A percentile compares a stretch with the other conserved stretches of the same genome.
Evolutionary conservation across 768 basidiomycete species (phyloP).

Genomic region (Tricholomella constricta): DNA sequence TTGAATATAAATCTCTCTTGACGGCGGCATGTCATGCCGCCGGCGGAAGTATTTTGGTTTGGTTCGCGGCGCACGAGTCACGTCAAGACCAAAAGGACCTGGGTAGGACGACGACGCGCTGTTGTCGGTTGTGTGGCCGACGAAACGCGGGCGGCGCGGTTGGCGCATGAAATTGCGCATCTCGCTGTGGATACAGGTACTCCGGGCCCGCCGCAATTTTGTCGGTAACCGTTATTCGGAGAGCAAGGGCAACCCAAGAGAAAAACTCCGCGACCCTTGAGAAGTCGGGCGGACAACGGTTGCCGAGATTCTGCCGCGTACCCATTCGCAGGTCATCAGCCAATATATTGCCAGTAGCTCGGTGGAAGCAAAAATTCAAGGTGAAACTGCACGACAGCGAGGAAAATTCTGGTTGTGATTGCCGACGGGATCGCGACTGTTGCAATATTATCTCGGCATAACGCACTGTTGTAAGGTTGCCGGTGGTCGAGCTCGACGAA

Average conservation of each 20-base stretch:
- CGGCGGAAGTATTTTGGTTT: not conserved
- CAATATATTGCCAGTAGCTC: not conserved
- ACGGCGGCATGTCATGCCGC: not conserved
- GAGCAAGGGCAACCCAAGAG: not conserved
- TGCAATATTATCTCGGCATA: no score
- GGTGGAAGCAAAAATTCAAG: not conserved
- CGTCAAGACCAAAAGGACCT: not conserved
- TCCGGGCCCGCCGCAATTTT: not conserved
- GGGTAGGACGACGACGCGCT: not conserved
- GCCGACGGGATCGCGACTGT: no score
- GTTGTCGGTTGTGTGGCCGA: not conserved
- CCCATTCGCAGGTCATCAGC: not conserved
- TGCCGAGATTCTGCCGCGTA: not conserved
- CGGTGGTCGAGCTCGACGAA: no score
- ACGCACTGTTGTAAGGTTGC: no score
- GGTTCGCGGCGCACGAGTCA: not conserved
- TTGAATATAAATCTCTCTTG: not conserved
- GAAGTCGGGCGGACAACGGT: not conserved
- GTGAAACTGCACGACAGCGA: no score
- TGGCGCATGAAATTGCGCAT: not conserved
- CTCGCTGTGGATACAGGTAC: not conserved
- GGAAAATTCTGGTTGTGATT: no score
- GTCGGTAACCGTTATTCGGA: not conserved
- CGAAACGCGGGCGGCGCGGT: no score
- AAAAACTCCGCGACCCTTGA: slow-evolving; percentile 7